Evolutionary conservation across 2,329 filamentous ascomycete genomes (phyloP).

Genomic region (Pseudonectria foliicola): DNA sequence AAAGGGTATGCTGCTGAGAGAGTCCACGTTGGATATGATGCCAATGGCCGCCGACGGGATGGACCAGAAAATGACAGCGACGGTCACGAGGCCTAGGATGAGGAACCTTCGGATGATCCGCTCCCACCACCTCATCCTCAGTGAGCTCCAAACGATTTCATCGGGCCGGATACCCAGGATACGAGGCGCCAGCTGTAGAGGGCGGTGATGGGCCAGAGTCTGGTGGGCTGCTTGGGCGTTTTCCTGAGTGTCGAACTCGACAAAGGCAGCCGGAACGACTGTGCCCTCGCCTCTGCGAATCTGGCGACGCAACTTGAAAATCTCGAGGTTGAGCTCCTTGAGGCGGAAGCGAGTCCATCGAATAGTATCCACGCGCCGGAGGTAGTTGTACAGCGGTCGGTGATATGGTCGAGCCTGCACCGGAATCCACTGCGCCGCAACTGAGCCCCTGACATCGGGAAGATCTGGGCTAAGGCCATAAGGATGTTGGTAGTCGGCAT

Average conservation of each 20-base stretch:
- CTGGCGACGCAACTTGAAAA: constrained; percentile 63
- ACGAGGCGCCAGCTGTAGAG: constrained; percentile 78
- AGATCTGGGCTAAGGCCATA: constrained; percentile 29
- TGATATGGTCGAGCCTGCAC: constrained; percentile 71
- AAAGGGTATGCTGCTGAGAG: constrained; percentile 60
- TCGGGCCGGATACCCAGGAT: constrained; percentile 75
- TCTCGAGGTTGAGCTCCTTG: constrained; percentile 32
- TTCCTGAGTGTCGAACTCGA: constrained; percentile 78
- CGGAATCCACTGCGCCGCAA: constrained; percentile 69
- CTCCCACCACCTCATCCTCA: constrained; percentile 83
- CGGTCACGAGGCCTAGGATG: constrained; percentile 65
- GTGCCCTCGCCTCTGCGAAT: constrained; percentile 64
- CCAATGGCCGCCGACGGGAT: constrained; percentile 72
- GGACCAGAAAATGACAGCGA: constrained; percentile 81
- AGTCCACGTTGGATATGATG: constrained; percentile 75
- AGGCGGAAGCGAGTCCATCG: constrained; percentile 66
- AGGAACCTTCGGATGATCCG: constrained; percentile 63
- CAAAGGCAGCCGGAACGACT: constrained; percentile 71
- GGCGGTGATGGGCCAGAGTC: constrained; percentile 77
- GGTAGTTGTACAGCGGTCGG: constrained; percentile 57
- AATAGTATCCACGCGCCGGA: constrained; percentile 91
- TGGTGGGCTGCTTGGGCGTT: constrained; percentile 85
- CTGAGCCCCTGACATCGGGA: constrained; percentile 37
- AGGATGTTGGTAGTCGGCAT: constrained; percentile 30
- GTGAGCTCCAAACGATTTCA: constrained; percentile 82